Percentiles rank a stretch among this genome's conserved stretches.
Conservation (phyloP, 2,329 filamentous ascomycete species). For the Cercospora citrullina region DNA sequence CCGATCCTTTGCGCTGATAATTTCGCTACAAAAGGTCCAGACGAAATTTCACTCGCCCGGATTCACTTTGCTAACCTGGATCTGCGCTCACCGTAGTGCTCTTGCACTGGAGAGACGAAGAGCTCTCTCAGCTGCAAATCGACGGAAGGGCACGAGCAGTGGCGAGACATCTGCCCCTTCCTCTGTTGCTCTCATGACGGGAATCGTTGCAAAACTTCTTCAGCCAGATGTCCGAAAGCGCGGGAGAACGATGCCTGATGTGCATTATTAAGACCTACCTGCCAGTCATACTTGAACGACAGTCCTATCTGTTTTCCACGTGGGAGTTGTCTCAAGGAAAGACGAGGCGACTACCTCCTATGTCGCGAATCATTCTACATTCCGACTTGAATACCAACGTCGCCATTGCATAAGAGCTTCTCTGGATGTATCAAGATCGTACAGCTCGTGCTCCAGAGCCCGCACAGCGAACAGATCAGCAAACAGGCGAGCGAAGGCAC, state of each 20-base stretch:
- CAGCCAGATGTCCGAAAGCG: background rate
- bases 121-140: background rate
- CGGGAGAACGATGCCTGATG: background rate
- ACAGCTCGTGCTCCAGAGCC: background rate
- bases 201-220: background rate
- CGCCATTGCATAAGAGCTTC: background rate
- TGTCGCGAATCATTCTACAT: background rate
- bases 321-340: background rate
- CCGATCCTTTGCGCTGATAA: background rate
- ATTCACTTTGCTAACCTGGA: background rate
- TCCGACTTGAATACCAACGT: background rate
- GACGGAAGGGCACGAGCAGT: background rate
- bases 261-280: background rate
- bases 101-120: background rate
- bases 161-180: background rate
- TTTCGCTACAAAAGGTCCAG: background rate
- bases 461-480: background rate
- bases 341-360: background rate
- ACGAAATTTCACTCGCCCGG: background rate
- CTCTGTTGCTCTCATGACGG: background rate
- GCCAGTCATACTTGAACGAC: background rate
- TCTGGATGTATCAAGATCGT: background rate
- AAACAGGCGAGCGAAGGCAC: background rate
- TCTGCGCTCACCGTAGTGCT: background rate
- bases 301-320: background rate